Conservation (phyloP, 306 rosid species). For the Trifolium repens region DNA sequence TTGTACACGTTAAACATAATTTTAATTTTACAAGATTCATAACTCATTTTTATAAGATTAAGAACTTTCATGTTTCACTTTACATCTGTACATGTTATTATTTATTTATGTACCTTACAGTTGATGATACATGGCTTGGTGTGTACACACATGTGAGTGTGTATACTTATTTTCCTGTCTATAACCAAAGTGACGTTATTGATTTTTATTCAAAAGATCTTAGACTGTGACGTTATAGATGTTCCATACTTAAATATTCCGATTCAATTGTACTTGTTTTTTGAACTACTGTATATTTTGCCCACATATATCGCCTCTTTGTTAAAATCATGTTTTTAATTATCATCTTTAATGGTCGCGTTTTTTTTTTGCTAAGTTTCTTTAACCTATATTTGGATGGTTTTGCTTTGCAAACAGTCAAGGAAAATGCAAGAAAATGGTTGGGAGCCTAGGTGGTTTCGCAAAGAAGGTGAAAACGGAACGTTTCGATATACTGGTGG, state of each 20-base stretch:
- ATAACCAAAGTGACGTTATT: neutral
- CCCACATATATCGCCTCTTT: neutral
- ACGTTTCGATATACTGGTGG: constrained; percentile 77
- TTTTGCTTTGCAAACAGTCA: constrained; percentile 55
- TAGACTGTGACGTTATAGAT: too few species aligned
- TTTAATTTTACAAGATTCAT: too few species aligned
- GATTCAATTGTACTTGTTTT: neutral
- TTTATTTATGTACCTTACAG: neutral
- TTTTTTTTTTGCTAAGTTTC: neutral
- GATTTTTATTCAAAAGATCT: too few species aligned
- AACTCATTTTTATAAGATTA: too few species aligned
- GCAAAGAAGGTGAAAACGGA: constrained; percentile 68
- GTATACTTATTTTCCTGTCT: neutral
- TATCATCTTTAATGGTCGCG: neutral
- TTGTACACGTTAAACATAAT: neutral
- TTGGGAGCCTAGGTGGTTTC: constrained; percentile 94
- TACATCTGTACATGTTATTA: neutral
- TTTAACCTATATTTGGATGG: constrained; percentile 22
- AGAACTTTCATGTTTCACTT: neutral
- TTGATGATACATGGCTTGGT: constrained; percentile 2
- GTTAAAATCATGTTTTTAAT: neutral
- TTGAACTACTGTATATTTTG: neutral
- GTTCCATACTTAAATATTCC: neutral
- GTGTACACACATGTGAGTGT: neutral
- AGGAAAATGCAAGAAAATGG: constrained; percentile 96